Evolutionary conservation across 2,329 filamentous ascomycete genomes (phyloP).

Genomic region (Sarocladium kiliense): DNA sequence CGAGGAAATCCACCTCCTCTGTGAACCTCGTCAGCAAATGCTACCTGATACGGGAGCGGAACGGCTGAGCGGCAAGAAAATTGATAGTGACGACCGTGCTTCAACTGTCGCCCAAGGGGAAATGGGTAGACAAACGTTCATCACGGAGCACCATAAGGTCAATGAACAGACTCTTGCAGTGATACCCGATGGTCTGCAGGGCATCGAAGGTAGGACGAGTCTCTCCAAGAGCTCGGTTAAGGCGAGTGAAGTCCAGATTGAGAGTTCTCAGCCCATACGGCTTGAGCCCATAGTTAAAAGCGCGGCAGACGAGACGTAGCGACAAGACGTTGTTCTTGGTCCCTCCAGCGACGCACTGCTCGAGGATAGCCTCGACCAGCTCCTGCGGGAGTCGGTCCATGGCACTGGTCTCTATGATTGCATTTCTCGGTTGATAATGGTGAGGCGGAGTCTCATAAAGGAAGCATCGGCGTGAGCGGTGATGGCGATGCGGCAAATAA

Average conservation of each 20-base stretch:
- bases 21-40: constrained; percentile 7
- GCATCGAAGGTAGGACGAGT: constrained; percentile 31
- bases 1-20: constrained; percentile 46
- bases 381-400: constrained; percentile 45
- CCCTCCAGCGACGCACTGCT: constrained; percentile 32
- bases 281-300: constrained; percentile 42
- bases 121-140: constrained; percentile 34
- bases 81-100: neutral
- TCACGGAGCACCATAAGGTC: constrained; percentile 50
- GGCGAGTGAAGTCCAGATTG: constrained; percentile 44
- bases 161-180: constrained; percentile 45
- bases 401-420: constrained; percentile 8
- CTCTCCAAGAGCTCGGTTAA: constrained; percentile 30
- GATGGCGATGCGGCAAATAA: neutral
- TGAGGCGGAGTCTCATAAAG: neutral
- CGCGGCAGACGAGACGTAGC: constrained; percentile 43
- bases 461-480: neutral
- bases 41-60: neutral
- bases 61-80: neutral
- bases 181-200: constrained; percentile 38
- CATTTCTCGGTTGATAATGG: neutral
- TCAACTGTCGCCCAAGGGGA: too few relatives aligned
- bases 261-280: constrained; percentile 41
- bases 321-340: constrained; percentile 40
- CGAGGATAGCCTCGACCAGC: constrained; percentile 41